Base-by-base conservation (phyloP, 2,329 filamentous ascomycete species). In the Metarhizium anisopliae region DNA sequence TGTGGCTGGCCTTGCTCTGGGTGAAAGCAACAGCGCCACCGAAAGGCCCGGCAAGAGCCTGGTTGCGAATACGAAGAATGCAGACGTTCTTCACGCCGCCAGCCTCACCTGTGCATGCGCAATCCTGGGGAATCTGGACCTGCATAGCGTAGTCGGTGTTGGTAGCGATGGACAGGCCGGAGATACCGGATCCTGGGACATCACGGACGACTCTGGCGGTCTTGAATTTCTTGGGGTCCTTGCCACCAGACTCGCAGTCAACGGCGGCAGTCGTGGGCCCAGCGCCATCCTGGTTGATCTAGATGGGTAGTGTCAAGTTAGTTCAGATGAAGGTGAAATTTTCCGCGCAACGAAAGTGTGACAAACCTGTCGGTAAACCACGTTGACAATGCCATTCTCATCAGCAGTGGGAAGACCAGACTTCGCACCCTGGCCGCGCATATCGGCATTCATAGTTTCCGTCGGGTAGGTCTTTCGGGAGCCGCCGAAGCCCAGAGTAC, bases 211-310 rank as follows among this genome's bases (percentile, higher is more conserved):
- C 79, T 53, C 78, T 63, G 16, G 84, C 84, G 3, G 65, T 69
- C 69, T 84, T 66, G 77, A 87, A 87, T 35, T 84, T 84, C 45
- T 69, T 64, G 29, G 77, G 66, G 63, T 86, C 80, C 4, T 77
- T 82, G 54, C 84, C 85, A 38, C 82, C 83, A 2, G 83, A 86
- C 30, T 83, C 85, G 47, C 74, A 70, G 63, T 88, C 84, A 51
- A 87, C 73, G 47, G 74, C 73, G 8, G 84, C 84, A 35, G 73
- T 78, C 51, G 87, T 71, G 1, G 83, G 83, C 2, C 84, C 85
- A 0, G 84, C 85, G 25, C 84, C 84, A 62, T 87, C 84, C 68
- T 87, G 84, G 77, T 87, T 87, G 72, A 87, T 81, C 73, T 87
- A 81, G 16, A 11, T 6, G 18, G 18, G 18, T 13, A 45, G n/a